A percentile compares a stretch with the other conserved stretches of the same genome.
Conservation (phyloP, 441 rosid genomes). For the Gossypium laxum region DNA sequence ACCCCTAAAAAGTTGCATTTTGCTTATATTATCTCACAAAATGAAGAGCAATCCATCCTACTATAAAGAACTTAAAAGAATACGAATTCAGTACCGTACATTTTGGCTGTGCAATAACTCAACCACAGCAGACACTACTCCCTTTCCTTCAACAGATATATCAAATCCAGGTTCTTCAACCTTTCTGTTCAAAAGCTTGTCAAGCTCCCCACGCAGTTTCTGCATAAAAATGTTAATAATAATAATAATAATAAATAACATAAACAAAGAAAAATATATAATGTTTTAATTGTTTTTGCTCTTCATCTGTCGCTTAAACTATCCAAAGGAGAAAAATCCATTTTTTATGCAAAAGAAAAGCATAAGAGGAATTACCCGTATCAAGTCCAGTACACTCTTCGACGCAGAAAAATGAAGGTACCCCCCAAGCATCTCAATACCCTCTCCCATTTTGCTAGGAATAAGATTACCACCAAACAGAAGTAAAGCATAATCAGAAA, state of each 20-base stretch:
- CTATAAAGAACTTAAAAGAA: not conserved
- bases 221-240: slow-evolving; percentile 23
- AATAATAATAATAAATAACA: not conserved
- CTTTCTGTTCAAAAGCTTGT: slow-evolving; percentile 68
- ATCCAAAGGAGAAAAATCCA: not conserved
- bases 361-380: slow-evolving; percentile 34
- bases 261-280: not conserved
- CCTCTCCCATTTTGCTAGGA: slow-evolving; percentile 63
- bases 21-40: not conserved
- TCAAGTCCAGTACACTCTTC: slow-evolving; percentile 60
- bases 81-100: slow-evolving; percentile 20
- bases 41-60: not conserved
- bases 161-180: slow-evolving; percentile 76
- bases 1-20: not conserved
- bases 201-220: slow-evolving; percentile 75
- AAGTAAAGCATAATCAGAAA: slow-evolving; percentile 83
- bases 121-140: slow-evolving; percentile 75
- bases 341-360: not conserved
- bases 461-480: slow-evolving; percentile 77
- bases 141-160: slow-evolving; percentile 67
- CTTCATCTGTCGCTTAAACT: not conserved
- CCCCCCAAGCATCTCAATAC: slow-evolving; percentile 91
- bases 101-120: slow-evolving; percentile 63
- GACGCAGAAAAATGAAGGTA: slow-evolving; percentile 94
- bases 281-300: not conserved